phyloP scores from a whole-genome alignment of 768 basidiomycete genomes.

The Lactifluus hygrophoroides region DNA sequence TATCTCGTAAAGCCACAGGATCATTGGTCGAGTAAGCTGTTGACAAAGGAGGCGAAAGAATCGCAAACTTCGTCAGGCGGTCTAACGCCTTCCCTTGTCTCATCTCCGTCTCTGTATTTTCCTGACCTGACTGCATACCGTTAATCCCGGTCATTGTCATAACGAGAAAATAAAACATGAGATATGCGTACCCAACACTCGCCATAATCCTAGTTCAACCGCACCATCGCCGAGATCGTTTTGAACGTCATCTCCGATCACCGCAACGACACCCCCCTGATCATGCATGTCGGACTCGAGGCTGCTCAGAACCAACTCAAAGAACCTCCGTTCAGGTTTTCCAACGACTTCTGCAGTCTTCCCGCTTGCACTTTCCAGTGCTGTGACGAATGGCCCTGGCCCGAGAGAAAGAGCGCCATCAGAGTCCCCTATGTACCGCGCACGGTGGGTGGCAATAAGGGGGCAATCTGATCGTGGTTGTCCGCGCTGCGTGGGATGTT shows the following conservation, averaged over 20 bases:
- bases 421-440: conserved; percentile 39
- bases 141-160: conserved; percentile 6
- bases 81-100: conserved; percentile 30
- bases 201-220: conserved; percentile 47
- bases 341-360: conserved; percentile 48
- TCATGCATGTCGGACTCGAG: conserved; percentile 25
- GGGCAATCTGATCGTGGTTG: conserved; percentile 20
- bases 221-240: conserved; percentile 60
- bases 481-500: conserved; percentile 6
- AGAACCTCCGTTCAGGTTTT: conserved; percentile 54
- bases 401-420: conserved; percentile 51
- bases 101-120: conserved; percentile 59
- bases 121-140: conserved; percentile 48
- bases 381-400: conserved; percentile 61
- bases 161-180: background rate
- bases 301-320: conserved; percentile 45
- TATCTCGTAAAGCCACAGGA: background rate
- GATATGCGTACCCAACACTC: conserved; percentile 47
- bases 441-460: conserved; percentile 54
- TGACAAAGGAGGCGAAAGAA: conserved; percentile 46
- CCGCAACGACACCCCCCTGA: conserved; percentile 32
- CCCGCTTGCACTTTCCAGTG: conserved; percentile 47
- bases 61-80: conserved; percentile 48
- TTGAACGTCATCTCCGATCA: conserved; percentile 61
- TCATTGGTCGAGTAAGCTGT: conserved; percentile 31